Evolutionary conservation across 2,329 filamentous ascomycete genomes (phyloP).

Genomic region (Aspergillus ibericus): DNA sequence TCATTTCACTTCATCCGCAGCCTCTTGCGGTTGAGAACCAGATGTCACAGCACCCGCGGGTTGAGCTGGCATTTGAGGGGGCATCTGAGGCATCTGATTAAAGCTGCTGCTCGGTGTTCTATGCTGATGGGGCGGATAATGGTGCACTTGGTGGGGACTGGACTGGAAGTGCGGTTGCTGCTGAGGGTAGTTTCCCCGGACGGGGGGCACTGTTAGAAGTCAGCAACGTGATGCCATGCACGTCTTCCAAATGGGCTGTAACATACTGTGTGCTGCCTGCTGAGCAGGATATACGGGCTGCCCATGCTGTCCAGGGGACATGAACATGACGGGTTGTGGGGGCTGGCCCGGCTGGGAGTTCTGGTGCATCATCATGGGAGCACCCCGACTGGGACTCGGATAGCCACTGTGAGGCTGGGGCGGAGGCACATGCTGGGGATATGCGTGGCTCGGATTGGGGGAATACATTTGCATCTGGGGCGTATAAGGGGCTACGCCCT

Average conservation of each 20-base stretch:
- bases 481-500: slow-evolving; percentile 65
- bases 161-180: slow-evolving; percentile 64
- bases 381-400: slow-evolving; percentile 81
- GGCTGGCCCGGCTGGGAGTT: slow-evolving; percentile 87
- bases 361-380: slow-evolving; percentile 93
- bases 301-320: slow-evolving; percentile 74
- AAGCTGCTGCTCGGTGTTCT: slow-evolving; percentile 58
- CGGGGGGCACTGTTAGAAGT: slow-evolving; percentile 56
- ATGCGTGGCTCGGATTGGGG: slow-evolving; percentile 69
- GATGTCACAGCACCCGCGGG: slow-evolving; percentile 32
- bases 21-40: slow-evolving; percentile 43
- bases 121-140: slow-evolving; percentile 60
- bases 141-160: slow-evolving; percentile 65
- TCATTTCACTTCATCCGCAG: slow-evolving; percentile 52
- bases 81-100: slow-evolving; percentile 48
- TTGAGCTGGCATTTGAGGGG: slow-evolving; percentile 47
- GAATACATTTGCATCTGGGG: slow-evolving; percentile 84
- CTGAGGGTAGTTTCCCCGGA: slow-evolving; percentile 60
- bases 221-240: slow-evolving; percentile 36
- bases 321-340: slow-evolving; percentile 66
- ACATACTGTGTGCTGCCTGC: slow-evolving; percentile 74
- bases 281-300: slow-evolving; percentile 72
- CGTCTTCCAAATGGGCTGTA: slow-evolving; percentile 13
- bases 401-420: slow-evolving; percentile 68
- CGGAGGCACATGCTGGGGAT: slow-evolving; percentile 54